A percentile compares a stretch with the other conserved stretches of the same genome.
These are phyloP conservation scores for Madurella fahalii DNA, from an alignment of 2,329 filamentous ascomycete genomes.

Conservation along the genomic window DNA sequence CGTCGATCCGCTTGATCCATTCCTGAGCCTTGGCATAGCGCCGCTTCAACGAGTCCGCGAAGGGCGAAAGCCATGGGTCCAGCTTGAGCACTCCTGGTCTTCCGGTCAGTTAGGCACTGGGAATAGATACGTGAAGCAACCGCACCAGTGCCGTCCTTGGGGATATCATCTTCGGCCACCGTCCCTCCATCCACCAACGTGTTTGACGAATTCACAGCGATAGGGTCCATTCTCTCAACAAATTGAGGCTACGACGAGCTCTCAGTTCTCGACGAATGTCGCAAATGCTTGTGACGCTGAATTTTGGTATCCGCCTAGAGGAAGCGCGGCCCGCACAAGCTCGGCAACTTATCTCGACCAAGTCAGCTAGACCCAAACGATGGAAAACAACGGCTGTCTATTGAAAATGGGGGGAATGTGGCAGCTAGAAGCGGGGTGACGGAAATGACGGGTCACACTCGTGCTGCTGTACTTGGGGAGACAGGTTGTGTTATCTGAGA, in stretches of 20 bases:
- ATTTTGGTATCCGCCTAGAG: slow-evolving; percentile 10
- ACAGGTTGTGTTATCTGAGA: neutral
- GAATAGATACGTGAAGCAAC: slow-evolving; percentile 12
- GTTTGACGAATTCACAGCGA: slow-evolving; percentile 42
- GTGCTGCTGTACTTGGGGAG: slow-evolving; percentile 13
- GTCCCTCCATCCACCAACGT: slow-evolving; percentile 36
- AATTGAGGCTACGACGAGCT: neutral
- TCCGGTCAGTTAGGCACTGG: slow-evolving; percentile 12
- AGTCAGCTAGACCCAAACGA: neutral
- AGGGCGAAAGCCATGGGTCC: slow-evolving; percentile 86
- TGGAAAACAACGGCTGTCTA: neutral
- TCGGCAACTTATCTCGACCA: neutral
- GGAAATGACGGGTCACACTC: slow-evolving; percentile 16
- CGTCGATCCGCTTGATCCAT: slow-evolving; percentile 81
- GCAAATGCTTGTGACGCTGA: neutral
- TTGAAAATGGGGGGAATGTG: neutral
- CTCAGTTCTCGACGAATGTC: neutral
- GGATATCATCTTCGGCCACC: slow-evolving; percentile 45
- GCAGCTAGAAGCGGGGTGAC: slow-evolving; percentile 2
- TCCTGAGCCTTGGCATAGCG: slow-evolving; percentile 75
- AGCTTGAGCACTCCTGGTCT: slow-evolving; percentile 73
- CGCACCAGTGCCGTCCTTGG: slow-evolving; percentile 70
- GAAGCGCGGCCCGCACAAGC: neutral
- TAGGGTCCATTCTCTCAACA: slow-evolving; percentile 23
- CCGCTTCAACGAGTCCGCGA: slow-evolving; percentile 69